Evolutionary conservation across 495 filamentous ascomycete genomes (phyloP).

Genomic region (Aspergillus taichungensis): DNA sequence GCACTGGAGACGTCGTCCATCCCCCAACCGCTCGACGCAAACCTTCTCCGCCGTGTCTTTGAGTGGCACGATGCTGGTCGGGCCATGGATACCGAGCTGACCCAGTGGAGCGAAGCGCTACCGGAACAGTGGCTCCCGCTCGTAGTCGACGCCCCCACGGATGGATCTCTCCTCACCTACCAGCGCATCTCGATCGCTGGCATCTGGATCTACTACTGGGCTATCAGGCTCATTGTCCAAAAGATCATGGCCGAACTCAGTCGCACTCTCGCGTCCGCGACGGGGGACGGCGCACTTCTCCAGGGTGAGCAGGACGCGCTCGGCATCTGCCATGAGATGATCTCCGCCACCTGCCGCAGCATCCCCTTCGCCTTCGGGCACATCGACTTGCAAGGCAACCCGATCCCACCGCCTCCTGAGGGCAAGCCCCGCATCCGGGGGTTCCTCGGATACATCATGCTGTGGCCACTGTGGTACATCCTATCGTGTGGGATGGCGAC

Average conservation of each 20-base stretch:
- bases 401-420: constrained; percentile 5
- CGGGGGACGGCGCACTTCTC: neutral
- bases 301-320: constrained; percentile 6
- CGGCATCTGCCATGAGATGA: constrained; percentile 28
- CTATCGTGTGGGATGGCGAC: constrained; percentile 29
- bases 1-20: constrained; percentile 16
- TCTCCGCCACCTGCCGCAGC: constrained; percentile 32
- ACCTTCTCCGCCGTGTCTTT: constrained; percentile 11
- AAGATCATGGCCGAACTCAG: constrained; percentile 22
- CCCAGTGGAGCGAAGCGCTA: constrained; percentile 26
- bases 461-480: constrained; percentile 39
- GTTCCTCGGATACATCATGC: constrained; percentile 26
- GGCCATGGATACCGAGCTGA: constrained; percentile 24
- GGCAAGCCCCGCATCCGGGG: constrained; percentile 18
- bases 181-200: constrained; percentile 19
- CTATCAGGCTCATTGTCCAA: constrained; percentile 30
- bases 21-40: constrained; percentile 9
- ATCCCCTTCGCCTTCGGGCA: constrained; percentile 32
- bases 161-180: constrained; percentile 30
- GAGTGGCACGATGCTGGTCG: constrained; percentile 18
- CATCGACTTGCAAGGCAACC: constrained; percentile 29
- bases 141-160: constrained; percentile 23
- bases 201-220: constrained; percentile 36
- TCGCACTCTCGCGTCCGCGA: constrained; percentile 11
- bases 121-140: constrained; percentile 33